Evolutionary conservation across 2,329 filamentous ascomycete species (phyloP).

Genomic region (Aureobasidium sp.): DNA sequence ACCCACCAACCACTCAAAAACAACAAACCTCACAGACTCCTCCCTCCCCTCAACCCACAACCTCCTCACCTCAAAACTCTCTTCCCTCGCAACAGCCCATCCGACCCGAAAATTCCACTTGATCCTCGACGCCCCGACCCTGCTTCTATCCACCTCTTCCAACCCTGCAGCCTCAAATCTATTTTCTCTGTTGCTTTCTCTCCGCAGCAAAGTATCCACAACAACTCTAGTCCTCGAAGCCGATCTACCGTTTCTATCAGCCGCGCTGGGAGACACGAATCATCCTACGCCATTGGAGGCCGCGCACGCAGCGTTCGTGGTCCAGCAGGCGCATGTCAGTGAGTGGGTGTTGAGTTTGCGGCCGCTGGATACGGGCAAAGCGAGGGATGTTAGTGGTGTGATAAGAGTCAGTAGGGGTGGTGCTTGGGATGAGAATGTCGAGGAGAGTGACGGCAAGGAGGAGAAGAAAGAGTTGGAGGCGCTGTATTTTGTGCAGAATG

Average conservation of each 20-base stretch:
- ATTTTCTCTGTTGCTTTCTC: constrained; percentile 25
- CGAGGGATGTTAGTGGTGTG: constrained; percentile 84
- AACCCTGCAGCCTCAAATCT: constrained; percentile 24
- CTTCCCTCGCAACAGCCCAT: constrained; percentile 24
- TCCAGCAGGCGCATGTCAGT: constrained; percentile 69
- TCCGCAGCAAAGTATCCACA: constrained; percentile 53
- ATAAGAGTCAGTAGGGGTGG: constrained; percentile 63
- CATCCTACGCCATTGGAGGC: constrained; percentile 59
- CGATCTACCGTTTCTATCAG: constrained; percentile 59
- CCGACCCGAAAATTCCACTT: constrained; percentile 31
- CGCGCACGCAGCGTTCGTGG: constrained; percentile 62
- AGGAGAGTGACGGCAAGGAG: constrained; percentile 40
- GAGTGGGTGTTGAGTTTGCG: constrained; percentile 64
- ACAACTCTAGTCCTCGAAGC: constrained; percentile 64
- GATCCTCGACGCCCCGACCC: constrained; percentile 39
- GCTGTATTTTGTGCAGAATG: constrained; percentile 71
- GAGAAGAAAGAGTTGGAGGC: constrained; percentile 56
- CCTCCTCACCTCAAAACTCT: constrained; percentile 24
- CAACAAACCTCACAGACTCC: constrained; percentile 2
- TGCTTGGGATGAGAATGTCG: constrained; percentile 28
- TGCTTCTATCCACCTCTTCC: constrained; percentile 34
- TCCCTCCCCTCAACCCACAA: constrained; percentile 18
- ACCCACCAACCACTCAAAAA: background rate
- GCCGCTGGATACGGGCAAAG: constrained; percentile 77
- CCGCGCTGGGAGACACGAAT: constrained; percentile 30